Percentiles rank a stretch among this genome's conserved stretches.
phyloP scores from a whole-genome alignment of 306 rosid genomes.

The Pueraria montana region DNA sequence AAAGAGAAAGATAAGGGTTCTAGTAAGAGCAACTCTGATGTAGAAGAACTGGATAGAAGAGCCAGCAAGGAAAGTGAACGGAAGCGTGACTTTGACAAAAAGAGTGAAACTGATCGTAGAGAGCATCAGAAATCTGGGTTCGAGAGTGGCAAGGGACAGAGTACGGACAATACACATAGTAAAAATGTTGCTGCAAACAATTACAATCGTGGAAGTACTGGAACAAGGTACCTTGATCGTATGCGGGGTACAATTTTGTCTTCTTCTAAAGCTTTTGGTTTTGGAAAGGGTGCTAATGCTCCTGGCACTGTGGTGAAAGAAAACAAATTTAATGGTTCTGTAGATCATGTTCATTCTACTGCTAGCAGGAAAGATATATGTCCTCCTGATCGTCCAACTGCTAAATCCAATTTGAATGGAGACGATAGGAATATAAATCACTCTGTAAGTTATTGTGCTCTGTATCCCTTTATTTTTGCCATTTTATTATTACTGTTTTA shows the following conservation, averaged over 20 bases:
- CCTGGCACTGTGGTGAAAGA: conserved; percentile 71
- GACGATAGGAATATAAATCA: conserved; percentile 74
- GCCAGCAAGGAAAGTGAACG: conserved; percentile 79
- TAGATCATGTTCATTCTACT: conserved; percentile 69
- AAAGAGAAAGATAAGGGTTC: conserved; percentile 90
- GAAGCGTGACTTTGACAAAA: conserved; percentile 78
- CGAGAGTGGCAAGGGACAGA: conserved; percentile 67
- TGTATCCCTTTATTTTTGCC: conserved; percentile 30
- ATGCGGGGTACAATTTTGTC: conserved; percentile 91
- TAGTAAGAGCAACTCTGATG: conserved; percentile 97
- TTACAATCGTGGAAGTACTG: conserved; percentile 70
- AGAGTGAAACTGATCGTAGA: conserved; percentile 69
- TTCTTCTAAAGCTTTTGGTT: conserved; percentile 90
- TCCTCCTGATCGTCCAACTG: conserved; percentile 70
- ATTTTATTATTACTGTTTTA: conserved; percentile 6
- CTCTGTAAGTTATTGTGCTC: conserved; percentile 68
- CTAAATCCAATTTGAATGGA: conserved; percentile 65
- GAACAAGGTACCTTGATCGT: conserved; percentile 88
- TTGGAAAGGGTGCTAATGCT: conserved; percentile 74
- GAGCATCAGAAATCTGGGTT: conserved; percentile 72
- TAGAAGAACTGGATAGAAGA: conserved; percentile 86
- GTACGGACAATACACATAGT: conserved; percentile 63
- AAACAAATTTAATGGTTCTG: conserved; percentile 63
- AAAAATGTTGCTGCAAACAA: conserved; percentile 61
- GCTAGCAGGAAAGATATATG: conserved; percentile 66